Evolutionary conservation across 768 basidiomycete genomes (phyloP).

Genomic region (Udeniomyces megalosporus): DNA sequence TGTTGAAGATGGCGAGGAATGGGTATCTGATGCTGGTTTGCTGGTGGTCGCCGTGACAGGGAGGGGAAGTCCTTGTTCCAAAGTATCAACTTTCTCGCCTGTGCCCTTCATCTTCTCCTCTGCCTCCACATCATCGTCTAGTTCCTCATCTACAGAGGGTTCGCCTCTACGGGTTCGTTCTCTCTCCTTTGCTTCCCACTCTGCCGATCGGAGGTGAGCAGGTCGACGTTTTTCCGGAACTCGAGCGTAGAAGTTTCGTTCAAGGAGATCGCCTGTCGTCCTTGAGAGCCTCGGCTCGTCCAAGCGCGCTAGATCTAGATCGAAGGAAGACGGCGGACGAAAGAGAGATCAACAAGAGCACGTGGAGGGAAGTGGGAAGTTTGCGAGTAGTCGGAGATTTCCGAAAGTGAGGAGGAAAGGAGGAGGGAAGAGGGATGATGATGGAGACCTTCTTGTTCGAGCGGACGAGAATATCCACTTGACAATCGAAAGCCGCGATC

Average conservation of each 20-base stretch:
- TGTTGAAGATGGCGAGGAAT: neutral
- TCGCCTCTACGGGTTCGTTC: neutral
- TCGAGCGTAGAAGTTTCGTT: slow-evolving; percentile 18
- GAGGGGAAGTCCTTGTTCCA: neutral
- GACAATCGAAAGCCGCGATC: slow-evolving; percentile 36
- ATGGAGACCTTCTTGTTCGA: slow-evolving; percentile 48
- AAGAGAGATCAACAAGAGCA: no score
- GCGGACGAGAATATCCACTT: slow-evolving; percentile 44
- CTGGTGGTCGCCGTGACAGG: slow-evolving; percentile 2
- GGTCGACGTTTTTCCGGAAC: neutral
- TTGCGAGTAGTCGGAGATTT: neutral
- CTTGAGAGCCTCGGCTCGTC: slow-evolving; percentile 32
- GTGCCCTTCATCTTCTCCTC: no score
- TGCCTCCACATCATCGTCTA: slow-evolving; percentile 16
- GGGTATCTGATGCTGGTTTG: slow-evolving; percentile 18
- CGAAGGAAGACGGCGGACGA: no score
- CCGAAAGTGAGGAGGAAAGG: no score
- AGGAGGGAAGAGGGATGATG: no score
- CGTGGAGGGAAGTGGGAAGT: neutral
- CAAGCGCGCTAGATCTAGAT: slow-evolving; percentile 45
- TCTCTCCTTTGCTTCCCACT: neutral
- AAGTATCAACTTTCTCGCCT: no score
- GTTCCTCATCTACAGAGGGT: slow-evolving; percentile 32
- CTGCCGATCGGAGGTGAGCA: neutral
- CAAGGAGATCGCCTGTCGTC: slow-evolving; percentile 34